A percentile compares a stretch with the other conserved stretches of the same genome.
phyloP scores from a whole-genome alignment of 2,329 filamentous ascomycete genomes.

The Colletotrichum sp. region DNA sequence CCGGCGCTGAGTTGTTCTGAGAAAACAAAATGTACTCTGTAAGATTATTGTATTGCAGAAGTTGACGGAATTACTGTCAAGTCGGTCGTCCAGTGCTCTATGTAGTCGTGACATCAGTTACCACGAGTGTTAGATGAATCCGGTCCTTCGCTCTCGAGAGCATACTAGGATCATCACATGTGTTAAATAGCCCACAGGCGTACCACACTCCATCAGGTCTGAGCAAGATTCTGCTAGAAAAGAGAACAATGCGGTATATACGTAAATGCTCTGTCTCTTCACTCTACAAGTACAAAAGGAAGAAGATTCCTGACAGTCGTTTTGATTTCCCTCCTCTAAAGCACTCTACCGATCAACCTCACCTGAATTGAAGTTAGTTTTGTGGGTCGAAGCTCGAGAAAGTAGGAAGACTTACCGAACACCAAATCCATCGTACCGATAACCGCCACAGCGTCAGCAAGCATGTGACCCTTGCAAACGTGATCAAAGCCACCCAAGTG shows the following conservation, averaged over 20 bases:
- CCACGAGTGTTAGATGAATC: background rate
- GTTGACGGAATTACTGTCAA: background rate
- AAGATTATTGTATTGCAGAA: constrained; percentile 3
- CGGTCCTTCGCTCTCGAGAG: background rate
- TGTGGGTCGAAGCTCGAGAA: background rate
- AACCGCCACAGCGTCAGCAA: constrained; percentile 96
- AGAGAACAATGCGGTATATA: constrained; percentile 25
- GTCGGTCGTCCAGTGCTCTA: background rate
- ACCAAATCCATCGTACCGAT: constrained; percentile 91
- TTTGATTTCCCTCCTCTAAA: constrained; percentile 5
- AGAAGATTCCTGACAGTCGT: constrained; percentile 15
- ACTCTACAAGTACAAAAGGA: constrained; percentile 28
- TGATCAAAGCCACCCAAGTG: constrained; percentile 96
- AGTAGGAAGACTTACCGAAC: constrained; percentile 67
- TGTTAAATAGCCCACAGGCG: background rate
- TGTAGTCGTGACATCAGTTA: background rate
- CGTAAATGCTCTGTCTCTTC: constrained; percentile 24
- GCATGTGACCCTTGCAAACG: constrained; percentile 85
- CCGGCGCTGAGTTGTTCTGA: constrained; percentile 50
- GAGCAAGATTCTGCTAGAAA: constrained; percentile 12
- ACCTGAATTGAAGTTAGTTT: constrained; percentile 48
- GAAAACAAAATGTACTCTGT: background rate
- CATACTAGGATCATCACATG: background rate
- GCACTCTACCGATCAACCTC: constrained; percentile 63
- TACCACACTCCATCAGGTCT: background rate